Evolutionary conservation across 164 flowering plant genomes (phyloP), one percentile per base, ranked within the genome.

Genomic region (Chimonanthus salicifolius): DNA sequence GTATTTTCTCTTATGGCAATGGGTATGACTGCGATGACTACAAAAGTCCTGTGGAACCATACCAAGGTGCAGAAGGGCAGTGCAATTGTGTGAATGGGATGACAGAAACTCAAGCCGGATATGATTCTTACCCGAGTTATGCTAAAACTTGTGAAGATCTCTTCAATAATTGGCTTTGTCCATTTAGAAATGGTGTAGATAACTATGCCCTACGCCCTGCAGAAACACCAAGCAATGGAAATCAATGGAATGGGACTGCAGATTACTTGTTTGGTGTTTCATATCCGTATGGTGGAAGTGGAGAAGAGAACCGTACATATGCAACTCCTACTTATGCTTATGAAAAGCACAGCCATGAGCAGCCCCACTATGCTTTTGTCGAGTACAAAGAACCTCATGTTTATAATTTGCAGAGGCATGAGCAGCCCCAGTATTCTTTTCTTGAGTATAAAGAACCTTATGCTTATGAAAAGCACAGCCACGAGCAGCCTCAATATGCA

Each of bases 201-300:
- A 51, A 11, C 5, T 68, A 48, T 65, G n/a, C 15, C 49, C 73
- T 71, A 45, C 58, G 68, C 13, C 70, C 58, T 80, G 66, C 47
- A 10, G 72, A 66, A 58, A 75, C 74, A 51, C 75, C 77, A 47
- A 46, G 71, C 67, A 64, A 74, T 64, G 68, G 74, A 20, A 72
- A 84, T 62, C 81, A 67, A 44, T 84, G 86, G 87, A 70, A 81
- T 5, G 79, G 70, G 8, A 77, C 88, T 62, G 88, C 84, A 20
- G 92, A 92, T 67, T 92, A 83, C 81, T 72, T 89, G 0, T 92
- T 92, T 67, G 97, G 97, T 15, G 76, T 74, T 63, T 78, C 82
- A 13, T 15, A 81, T 78, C 87, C 84, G 0, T 82, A 79, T 75
- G 80, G 79, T 9, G 80, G 80, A 72, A 69, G 69, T 54, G 78